Evolutionary conservation across 495 filamentous ascomycete genomes (phyloP).

Genomic region (Aspergillus affinis): DNA sequence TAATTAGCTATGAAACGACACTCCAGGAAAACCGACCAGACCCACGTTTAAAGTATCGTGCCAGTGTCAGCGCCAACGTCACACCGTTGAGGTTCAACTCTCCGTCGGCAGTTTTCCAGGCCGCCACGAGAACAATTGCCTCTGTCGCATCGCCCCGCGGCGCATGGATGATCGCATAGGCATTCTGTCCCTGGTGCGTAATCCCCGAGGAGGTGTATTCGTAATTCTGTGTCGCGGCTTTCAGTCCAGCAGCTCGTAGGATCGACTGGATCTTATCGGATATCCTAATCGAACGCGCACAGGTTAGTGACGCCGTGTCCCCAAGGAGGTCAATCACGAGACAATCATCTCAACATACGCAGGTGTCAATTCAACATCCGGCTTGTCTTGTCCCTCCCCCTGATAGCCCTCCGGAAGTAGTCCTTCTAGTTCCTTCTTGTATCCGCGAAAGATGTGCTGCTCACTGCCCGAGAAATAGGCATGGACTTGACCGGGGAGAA

Average conservation of each 20-base stretch:
- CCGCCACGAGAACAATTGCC: slow-evolving; percentile 87
- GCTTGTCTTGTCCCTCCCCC: slow-evolving; percentile 13
- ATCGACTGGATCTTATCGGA: slow-evolving; percentile 72
- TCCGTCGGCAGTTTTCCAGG: slow-evolving; percentile 81
- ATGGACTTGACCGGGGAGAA: slow-evolving; percentile 93
- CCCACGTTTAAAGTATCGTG: slow-evolving; percentile 87
- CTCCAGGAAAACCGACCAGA: slow-evolving; percentile 16
- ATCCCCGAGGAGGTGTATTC: slow-evolving; percentile 72
- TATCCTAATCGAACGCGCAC: slow-evolving; percentile 40
- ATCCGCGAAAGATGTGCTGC: slow-evolving; percentile 91
- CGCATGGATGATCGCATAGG: slow-evolving; percentile 93
- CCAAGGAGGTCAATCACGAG: slow-evolving; percentile 8
- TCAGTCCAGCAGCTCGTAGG: slow-evolving; percentile 73
- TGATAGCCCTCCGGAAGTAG: slow-evolving; percentile 26
- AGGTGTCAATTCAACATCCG: slow-evolving; percentile 41
- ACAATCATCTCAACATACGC: slow-evolving; percentile 32
- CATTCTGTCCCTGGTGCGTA: slow-evolving; percentile 78
- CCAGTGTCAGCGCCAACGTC: slow-evolving; percentile 78
- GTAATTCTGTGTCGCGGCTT: slow-evolving; percentile 83
- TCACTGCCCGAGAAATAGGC: slow-evolving; percentile 97
- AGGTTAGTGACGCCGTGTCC: background rate
- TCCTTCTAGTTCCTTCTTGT: slow-evolving; percentile 75
- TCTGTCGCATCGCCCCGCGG: slow-evolving; percentile 97
- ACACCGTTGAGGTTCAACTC: slow-evolving; percentile 84
- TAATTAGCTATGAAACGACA: slow-evolving; percentile 3